Evolutionary conservation across 495 filamentous ascomycete species (phyloP).

Genomic region (Xylaria telfairii): DNA sequence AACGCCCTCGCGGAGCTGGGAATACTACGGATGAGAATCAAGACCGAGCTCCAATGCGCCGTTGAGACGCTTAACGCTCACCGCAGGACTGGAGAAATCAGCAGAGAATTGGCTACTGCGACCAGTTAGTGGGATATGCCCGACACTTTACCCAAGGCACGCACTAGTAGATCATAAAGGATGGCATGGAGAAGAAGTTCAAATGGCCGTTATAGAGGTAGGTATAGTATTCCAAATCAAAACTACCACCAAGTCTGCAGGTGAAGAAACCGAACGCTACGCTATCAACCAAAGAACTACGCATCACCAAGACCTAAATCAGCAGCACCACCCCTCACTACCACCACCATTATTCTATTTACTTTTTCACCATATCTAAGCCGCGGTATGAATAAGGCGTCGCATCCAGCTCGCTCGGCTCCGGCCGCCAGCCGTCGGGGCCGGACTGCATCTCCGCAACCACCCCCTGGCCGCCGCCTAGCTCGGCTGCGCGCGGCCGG

Average conservation of each 20-base stretch:
- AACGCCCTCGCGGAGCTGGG: not conserved
- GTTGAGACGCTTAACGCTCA: not conserved
- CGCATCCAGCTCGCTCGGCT: slow-evolving; percentile 4
- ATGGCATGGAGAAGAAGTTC: not conserved
- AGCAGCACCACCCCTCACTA: not conserved
- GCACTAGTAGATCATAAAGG: not conserved
- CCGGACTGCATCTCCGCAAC: not conserved
- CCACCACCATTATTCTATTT: not conserved
- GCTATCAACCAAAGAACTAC: not conserved
- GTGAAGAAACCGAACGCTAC: not conserved
- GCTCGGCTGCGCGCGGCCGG: not conserved
- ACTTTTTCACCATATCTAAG: not conserved
- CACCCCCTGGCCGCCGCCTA: not conserved
- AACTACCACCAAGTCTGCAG: not conserved
- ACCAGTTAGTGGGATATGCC: not conserved
- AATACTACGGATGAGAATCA: not conserved
- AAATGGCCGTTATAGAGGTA: not conserved
- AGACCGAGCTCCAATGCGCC: not conserved
- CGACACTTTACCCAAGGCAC: not conserved
- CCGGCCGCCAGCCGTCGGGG: not conserved
- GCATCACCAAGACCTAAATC: not conserved
- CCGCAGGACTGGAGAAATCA: not conserved
- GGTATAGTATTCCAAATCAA: not conserved
- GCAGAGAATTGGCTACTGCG: not conserved
- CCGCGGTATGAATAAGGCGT: not conserved